Evolutionary conservation across 106 monocot species (phyloP).

Genomic region (Alisma plantagoaquatica): DNA sequence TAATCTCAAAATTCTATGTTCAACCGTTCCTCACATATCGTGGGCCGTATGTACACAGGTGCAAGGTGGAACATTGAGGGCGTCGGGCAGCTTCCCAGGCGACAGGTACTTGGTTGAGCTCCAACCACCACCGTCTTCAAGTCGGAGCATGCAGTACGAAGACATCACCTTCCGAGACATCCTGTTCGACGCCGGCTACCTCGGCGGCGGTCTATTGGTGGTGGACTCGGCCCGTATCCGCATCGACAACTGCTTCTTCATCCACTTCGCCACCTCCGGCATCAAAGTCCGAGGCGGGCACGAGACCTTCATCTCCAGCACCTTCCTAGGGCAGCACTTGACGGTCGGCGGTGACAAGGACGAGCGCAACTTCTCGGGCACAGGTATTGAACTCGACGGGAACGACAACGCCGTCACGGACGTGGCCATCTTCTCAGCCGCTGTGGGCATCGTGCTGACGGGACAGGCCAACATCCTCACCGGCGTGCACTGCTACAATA

Average conservation of each 20-base stretch:
- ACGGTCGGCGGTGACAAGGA: conserved; percentile 11
- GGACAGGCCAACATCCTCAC: conserved; percentile 13
- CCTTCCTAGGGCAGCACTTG: conserved; percentile 17
- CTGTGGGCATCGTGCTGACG: neutral
- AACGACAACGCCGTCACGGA: conserved; percentile 22
- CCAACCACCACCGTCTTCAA: conserved; percentile 10
- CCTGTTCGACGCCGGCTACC: conserved; percentile 25
- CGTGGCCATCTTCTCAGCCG: conserved; percentile 18
- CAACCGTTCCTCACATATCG: neutral
- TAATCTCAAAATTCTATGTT: neutral
- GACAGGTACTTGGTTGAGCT: conserved; percentile 44
- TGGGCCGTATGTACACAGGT: conserved; percentile 13
- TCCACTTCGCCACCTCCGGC: conserved; percentile 13
- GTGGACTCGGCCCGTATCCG: conserved; percentile 12
- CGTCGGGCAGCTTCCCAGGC: conserved; percentile 23
- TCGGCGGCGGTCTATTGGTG: conserved; percentile 9
- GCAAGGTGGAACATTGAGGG: conserved; percentile 37
- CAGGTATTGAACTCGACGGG: conserved; percentile 9
- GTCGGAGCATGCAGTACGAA: conserved; percentile 28
- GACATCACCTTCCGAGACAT: conserved; percentile 54
- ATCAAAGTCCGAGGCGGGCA: conserved; percentile 7
- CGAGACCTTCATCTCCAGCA: conserved; percentile 14
- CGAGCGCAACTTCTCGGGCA: conserved; percentile 13
- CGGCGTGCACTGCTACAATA: conserved; percentile 20
- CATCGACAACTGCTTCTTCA: conserved; percentile 21